Conservation (phyloP, 495 filamentous ascomycete species). For the Neurospora discreta region DNA sequence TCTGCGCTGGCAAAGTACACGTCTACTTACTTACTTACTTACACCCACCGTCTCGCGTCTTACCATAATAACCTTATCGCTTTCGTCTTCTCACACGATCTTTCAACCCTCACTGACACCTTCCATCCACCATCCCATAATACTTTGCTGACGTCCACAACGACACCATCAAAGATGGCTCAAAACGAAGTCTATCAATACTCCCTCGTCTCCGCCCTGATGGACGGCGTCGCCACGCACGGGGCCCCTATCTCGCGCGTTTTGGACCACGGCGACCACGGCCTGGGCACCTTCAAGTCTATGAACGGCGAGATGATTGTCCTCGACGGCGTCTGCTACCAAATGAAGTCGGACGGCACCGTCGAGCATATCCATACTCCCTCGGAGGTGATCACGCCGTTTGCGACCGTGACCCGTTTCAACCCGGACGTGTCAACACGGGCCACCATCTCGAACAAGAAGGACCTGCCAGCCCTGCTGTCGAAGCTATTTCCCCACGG, state of each 20-base stretch:
- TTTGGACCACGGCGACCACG: constrained; percentile 35
- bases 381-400: constrained; percentile 23
- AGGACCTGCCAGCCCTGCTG: constrained; percentile 25
- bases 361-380: constrained; percentile 17
- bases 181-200: constrained; percentile 42
- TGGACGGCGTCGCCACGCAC: constrained; percentile 36
- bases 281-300: constrained; percentile 38
- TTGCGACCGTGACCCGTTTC: constrained; percentile 34
- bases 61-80: not conserved
- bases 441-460: constrained; percentile 21
- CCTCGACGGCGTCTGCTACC: constrained; percentile 36
- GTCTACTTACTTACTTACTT: too few species aligned
- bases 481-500: constrained; percentile 23
- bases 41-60: too few species aligned
- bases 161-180: constrained; percentile 8
- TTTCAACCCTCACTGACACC: not conserved
- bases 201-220: constrained; percentile 39
- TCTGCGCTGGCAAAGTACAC: too few species aligned
- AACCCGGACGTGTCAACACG: constrained; percentile 10
- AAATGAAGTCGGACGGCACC: constrained; percentile 32
- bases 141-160: not conserved
- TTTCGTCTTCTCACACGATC: not conserved
- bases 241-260: constrained; percentile 28
- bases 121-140: not conserved
- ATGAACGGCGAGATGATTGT: constrained; percentile 44